Percentiles rank a stretch among this genome's conserved stretches.
Conservation (phyloP, 1,139 yeast genomes). For the Spathaspora jeffriesii region DNA sequence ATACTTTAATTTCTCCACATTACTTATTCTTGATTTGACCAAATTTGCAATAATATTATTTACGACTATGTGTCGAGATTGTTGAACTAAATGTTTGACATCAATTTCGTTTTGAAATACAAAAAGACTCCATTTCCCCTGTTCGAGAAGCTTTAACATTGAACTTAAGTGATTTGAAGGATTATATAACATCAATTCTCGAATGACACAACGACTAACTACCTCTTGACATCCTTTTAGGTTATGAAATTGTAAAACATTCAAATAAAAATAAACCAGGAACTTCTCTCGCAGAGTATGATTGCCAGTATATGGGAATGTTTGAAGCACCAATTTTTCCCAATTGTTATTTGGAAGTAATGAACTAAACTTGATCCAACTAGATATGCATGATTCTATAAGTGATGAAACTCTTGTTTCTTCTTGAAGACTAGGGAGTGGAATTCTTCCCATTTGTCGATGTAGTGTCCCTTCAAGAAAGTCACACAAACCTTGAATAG, state of each 20-base stretch:
- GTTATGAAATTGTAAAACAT: constrained; percentile 23
- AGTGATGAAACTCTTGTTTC: constrained; percentile 24
- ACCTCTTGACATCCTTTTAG: constrained; percentile 23
- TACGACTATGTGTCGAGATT: constrained; percentile 22
- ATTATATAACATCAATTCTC: constrained; percentile 25
- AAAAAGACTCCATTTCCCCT: constrained; percentile 18
- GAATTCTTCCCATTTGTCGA: constrained; percentile 37
- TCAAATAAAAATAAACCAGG: constrained; percentile 27
- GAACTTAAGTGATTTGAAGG: constrained; percentile 25
- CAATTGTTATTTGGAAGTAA: constrained; percentile 27
- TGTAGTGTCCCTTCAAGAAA: constrained; percentile 13
- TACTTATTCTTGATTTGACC: constrained; percentile 7
- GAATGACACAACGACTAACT: constrained; percentile 22
- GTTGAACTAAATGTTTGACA: constrained; percentile 18
- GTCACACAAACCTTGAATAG: constrained; percentile 7
- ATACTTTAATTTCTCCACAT: constrained; percentile 11
- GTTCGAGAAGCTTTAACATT: constrained; percentile 22
- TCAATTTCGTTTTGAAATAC: constrained; percentile 6
- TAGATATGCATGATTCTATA: constrained; percentile 23
- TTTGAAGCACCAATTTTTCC: constrained; percentile 39
- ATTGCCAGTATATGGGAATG: constrained; percentile 43
- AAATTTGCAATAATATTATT: constrained; percentile 21
- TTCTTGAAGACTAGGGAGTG: constrained; percentile 25
- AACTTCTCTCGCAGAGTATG: constrained; percentile 37
- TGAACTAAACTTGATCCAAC: constrained; percentile 29